Evolutionary conservation across 1,284 basidiomycete species (phyloP).

Genomic region (Irpex lacteus): DNA sequence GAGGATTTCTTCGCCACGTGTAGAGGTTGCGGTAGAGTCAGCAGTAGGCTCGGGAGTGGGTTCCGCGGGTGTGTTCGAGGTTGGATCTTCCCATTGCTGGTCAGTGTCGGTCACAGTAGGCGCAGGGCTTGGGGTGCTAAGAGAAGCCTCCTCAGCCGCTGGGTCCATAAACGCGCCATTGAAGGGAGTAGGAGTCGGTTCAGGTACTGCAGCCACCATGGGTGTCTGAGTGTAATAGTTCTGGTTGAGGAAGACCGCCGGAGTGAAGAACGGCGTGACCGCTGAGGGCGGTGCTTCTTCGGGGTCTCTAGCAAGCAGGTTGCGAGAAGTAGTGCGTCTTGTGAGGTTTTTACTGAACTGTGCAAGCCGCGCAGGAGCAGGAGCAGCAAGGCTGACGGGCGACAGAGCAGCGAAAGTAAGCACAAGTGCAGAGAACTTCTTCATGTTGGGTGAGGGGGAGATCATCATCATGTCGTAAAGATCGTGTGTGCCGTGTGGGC

Average conservation of each 20-base stretch:
- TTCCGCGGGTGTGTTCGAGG: neutral
- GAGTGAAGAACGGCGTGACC: slow-evolving; percentile 11
- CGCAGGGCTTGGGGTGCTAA: neutral
- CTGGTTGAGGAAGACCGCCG: slow-evolving; percentile 9
- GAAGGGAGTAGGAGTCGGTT: neutral
- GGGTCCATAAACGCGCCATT: neutral
- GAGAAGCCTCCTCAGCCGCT: neutral
- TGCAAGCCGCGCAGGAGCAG: neutral
- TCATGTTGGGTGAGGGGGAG: slow-evolving; percentile 3
- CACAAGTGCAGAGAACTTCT: slow-evolving; percentile 14
- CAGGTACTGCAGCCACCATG: slow-evolving; percentile 1
- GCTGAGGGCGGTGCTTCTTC: slow-evolving; percentile 1
- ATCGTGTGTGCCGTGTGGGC: slow-evolving; percentile 22
- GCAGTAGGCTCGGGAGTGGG: slow-evolving; percentile 1
- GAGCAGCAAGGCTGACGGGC: slow-evolving; percentile 3
- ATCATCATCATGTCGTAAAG: slow-evolving; percentile 11
- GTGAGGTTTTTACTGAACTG: slow-evolving; percentile 1
- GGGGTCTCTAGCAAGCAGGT: neutral
- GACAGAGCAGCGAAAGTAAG: slow-evolving; percentile 8
- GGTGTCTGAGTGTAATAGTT: slow-evolving; percentile 9
- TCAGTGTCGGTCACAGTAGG: neutral
- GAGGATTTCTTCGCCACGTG: neutral
- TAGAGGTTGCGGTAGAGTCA: neutral
- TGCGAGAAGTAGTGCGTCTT: neutral
- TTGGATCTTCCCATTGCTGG: neutral